phyloP scores from a whole-genome alignment of 1,284 basidiomycete genomes.

The Pyrrhoderma noxium region DNA sequence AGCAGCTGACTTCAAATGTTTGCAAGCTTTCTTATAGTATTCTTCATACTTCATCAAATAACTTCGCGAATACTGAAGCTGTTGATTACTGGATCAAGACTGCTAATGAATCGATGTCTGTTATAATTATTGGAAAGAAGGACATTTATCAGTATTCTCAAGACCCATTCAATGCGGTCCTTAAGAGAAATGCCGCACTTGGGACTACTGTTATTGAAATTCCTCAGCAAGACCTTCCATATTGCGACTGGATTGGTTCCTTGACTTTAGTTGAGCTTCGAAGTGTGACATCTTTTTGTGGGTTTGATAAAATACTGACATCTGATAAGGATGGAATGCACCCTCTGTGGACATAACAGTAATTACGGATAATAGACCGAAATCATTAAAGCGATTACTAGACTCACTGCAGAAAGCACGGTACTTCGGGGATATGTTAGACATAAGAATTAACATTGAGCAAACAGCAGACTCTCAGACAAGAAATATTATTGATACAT shows the following conservation, averaged over 20 bases:
- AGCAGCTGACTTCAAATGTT: conserved; percentile 10
- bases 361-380: conserved; percentile 69
- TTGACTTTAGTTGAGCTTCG: conserved; percentile 48
- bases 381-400: conserved; percentile 62
- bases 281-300: conserved; percentile 32
- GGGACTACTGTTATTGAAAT: conserved; percentile 38
- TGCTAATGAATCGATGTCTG: conserved; percentile 7
- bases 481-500: conserved; percentile 39
- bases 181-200: conserved; percentile 15
- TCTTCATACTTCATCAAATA: conserved; percentile 12
- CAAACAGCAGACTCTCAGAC: conserved; percentile 64
- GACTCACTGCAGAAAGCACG: conserved; percentile 49
- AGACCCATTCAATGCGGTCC: conserved; percentile 8
- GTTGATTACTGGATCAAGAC: conserved; percentile 16
- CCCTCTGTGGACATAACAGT: conserved; percentile 63
- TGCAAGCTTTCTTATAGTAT: conserved; percentile 14
- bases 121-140: conserved; percentile 7
- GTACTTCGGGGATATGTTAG: conserved; percentile 62
- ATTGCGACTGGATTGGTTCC: conserved; percentile 59
- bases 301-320: conserved; percentile 1
- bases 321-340: conserved; percentile 57
- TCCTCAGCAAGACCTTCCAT: conserved; percentile 43
- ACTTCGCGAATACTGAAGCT: conserved; percentile 16
- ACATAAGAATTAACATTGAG: conserved; percentile 66
- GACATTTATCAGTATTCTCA: not conserved